Evolutionary conservation across 805 yeast species (phyloP), one percentile per base, ranked within the genome.

Genomic region (Zygoascus flipseniorum): DNA sequence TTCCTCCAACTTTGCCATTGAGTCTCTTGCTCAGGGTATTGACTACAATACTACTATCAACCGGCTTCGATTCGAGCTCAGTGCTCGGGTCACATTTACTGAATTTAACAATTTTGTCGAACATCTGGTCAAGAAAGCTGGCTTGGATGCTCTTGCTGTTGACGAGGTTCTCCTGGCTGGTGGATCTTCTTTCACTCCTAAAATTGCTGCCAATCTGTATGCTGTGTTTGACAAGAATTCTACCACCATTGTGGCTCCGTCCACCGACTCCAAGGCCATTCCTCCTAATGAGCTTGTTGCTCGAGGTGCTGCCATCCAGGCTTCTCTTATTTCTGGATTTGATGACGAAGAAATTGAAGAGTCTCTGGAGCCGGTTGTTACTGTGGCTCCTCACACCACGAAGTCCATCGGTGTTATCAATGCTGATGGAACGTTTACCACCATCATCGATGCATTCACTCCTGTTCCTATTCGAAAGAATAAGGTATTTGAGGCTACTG

Each of bases 221-320:
- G 75, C 78, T 54, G 64, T 89, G 50, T 92, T 92, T 81, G 95
- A 95, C 58, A 93, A 86, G 69, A 60, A 60, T 51, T 69, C 84
- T 48, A 83, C 89, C 52, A 78, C 74, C 51, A 78, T 90, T 52
- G 75, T 82, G 57, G 83, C 97, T 26, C 96, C 98, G 60, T 73
- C 85, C 37, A 51, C 62, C 26, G 92, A 87, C 69, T 62, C 86
- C 57, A 89, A 88, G 72, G 86, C 93, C 54, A 68, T 83, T 57
- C 81, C 87, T 72, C 97, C 99, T 56, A 83, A 87, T 66, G 98
- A 93, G 75, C 77, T 89, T 65, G 76, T 85, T 59, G 83, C 95
- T 59, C 84, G 95, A 66, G 99, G 99, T 73, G 95, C 97, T 55
- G 97, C 98, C 58, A 79, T 92, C 68, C 98, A 93, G 78, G 99